A percentile compares a stretch with the other conserved stretches of the same genome.
These are phyloP conservation scores for Metarhizium humberi DNA, from an alignment of 2,329 filamentous ascomycete genomes.

Conservation along the genomic window DNA sequence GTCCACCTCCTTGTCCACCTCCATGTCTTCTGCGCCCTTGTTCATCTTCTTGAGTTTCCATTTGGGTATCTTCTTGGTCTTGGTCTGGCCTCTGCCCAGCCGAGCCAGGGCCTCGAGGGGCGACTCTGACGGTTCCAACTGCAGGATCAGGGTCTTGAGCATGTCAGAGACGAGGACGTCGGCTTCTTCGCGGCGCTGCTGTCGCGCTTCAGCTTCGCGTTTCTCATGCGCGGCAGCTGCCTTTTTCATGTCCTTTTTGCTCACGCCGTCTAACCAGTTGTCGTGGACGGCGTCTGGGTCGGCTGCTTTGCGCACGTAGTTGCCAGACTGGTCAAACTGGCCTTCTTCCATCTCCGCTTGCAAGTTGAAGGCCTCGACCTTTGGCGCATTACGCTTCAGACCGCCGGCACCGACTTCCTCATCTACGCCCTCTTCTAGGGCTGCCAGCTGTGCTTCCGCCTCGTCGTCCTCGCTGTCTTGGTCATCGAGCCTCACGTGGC, in stretches of 20 bases:
- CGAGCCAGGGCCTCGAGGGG: constrained; percentile 79
- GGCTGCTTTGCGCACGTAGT: constrained; percentile 79
- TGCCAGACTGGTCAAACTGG: constrained; percentile 81
- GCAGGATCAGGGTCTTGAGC: constrained; percentile 60
- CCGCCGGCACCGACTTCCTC: constrained; percentile 85
- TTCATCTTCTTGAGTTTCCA: constrained; percentile 63
- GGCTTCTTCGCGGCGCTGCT: constrained; percentile 66
- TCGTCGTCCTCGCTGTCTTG: constrained; percentile 52
- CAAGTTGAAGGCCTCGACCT: constrained; percentile 95
- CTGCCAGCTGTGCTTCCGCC: constrained; percentile 61
- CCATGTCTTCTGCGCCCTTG: constrained; percentile 51
- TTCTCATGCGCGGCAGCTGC: constrained; percentile 83
- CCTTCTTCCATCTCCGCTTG: constrained; percentile 84
- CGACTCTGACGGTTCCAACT: constrained; percentile 74
- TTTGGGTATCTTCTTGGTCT: constrained; percentile 49
- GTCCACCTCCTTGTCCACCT: constrained; percentile 57
- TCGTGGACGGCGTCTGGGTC: constrained; percentile 90
- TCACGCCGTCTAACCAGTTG: constrained; percentile 83
- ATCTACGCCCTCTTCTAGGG: constrained; percentile 68
- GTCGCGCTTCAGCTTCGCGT: constrained; percentile 66
- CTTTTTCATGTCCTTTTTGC: constrained; percentile 85
- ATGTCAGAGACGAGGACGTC: constrained; percentile 63
- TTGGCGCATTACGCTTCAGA: constrained; percentile 86
- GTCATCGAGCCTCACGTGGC: constrained; percentile 54
- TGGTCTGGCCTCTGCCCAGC: constrained; percentile 59